Base-by-base conservation (phyloP, 148 eudicot genomes). In the Camellia sinensis region DNA sequence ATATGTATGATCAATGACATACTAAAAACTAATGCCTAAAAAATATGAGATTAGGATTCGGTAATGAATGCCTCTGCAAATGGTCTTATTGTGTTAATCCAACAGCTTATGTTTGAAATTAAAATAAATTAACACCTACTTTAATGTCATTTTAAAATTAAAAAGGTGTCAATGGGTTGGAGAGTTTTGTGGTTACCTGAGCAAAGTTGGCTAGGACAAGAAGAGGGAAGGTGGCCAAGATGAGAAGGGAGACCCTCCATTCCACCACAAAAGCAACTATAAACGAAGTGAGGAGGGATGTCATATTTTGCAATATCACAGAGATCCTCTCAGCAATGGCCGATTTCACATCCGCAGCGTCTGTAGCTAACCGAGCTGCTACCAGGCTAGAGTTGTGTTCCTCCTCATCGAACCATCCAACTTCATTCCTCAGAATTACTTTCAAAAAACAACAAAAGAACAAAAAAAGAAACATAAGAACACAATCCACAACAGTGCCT, bases 301-400 rank as follows among this genome's bases (percentile, higher is more conserved):
- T 97, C 99, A 97, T 97, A 68, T 97, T 97, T 78, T 97, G 99
- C 82, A 97, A 78, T 77, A 97, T 90, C 4, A 97, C 99, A 0
- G 99, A 97, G n/a, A 97, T 94, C 91, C 99, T 92, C 88, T 97
- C 99, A 0, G 99, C 99, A 40, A 97, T 92, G 18, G 99, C 99
- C 0, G 99, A 92, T 87, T 97, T 97, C 78, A 97, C 98, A 68
- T 97, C 99, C 0, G 98, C 99, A 3, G 99, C 98, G 66, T 97
- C 99, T 10, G 97, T 92, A 15, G 99, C 91, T 66, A 97, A 80
- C 8, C 96, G 94, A 80, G 99, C 94, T 67, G 99, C 99, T 19
- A 97, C 85, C 1, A 97, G 96, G 91, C 97, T 94, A 12, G 99
- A 97, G 87, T 94, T 97, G 83, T 97, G 94, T 88, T 97, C 99